phyloP scores from a whole-genome alignment of 352 stramenopile genomes.

The Phytophthora melonis region DNA sequence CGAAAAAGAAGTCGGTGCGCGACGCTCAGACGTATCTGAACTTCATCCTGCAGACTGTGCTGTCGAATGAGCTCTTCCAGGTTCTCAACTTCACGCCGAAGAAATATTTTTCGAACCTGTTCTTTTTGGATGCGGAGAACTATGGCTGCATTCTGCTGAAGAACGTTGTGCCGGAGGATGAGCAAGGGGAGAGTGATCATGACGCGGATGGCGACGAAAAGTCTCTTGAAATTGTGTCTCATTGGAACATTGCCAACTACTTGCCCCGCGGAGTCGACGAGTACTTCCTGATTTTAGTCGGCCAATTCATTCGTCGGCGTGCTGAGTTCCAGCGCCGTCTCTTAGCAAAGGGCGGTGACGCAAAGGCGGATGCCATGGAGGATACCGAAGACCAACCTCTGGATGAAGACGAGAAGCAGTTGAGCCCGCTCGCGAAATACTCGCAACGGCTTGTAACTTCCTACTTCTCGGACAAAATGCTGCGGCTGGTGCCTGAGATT shows the following conservation, averaged over 20 bases:
- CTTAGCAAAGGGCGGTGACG: slow-evolving; percentile 17
- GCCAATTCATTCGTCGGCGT: slow-evolving; percentile 85
- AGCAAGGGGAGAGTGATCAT: slow-evolving; percentile 39
- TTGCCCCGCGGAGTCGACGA: slow-evolving; percentile 84
- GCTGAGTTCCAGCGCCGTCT: slow-evolving; percentile 60
- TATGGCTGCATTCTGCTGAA: slow-evolving; percentile 93
- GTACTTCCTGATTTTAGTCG: slow-evolving; percentile 92
- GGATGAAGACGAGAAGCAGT: slow-evolving; percentile 60
- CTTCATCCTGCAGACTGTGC: slow-evolving; percentile 95
- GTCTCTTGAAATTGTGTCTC: slow-evolving; percentile 74
- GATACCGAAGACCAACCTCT: slow-evolving; percentile 44
- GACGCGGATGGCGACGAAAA: slow-evolving; percentile 39
- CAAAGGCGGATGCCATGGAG: slow-evolving; percentile 28
- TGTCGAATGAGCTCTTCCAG: slow-evolving; percentile 86
- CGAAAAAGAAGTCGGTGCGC: slow-evolving; percentile 74
- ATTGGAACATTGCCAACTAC: slow-evolving; percentile 92
- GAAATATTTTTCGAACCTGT: slow-evolving; percentile 92
- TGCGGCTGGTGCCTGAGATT: slow-evolving; percentile 83
- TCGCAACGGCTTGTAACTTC: slow-evolving; percentile 73
- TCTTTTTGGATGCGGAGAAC: slow-evolving; percentile 97
- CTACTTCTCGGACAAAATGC: slow-evolving; percentile 84
- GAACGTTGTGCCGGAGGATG: slow-evolving; percentile 34
- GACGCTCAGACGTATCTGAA: slow-evolving; percentile 94
- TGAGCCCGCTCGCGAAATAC: slow-evolving; percentile 71
- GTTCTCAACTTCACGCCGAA: slow-evolving; percentile 78